Base-by-base conservation (phyloP, 83 land plant species). In the Diphasiastrum complanatum region DNA sequence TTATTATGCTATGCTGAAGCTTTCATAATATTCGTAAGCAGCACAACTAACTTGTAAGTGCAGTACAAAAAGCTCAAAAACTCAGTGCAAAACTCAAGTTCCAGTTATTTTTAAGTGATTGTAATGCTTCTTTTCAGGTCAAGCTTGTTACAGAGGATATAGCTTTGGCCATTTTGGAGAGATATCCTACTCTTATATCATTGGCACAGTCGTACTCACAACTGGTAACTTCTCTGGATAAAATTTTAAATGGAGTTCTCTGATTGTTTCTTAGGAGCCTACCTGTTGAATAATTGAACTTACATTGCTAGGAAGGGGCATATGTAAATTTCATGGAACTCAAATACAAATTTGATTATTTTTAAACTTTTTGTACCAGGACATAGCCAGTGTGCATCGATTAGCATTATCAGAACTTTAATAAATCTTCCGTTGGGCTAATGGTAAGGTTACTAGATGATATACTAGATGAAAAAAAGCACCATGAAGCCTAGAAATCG, bases 111-210 rank as follows among this genome's bases (percentile, higher is more conserved):
- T 19, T 33, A n/a, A 16, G 5, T 6, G 31, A 18, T n/a, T 35
- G 46, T 57, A 41, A 19, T 10, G 35, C 34, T 52, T 22, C 26
- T 10, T 19, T 80, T 41, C 86, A 92, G 97, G 86, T 92, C 54
- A 83, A 83, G 45, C 81, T 79, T n/a, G 95, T 92, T 12, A 88
- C 97, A 33, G 97, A 92, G 67, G 87, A 85, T 26, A 60, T 88
- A 61, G 97, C 97, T n/a, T 50, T 83, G 47, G 75, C 88, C 40
- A 92, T 92, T 58, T 29, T 83, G 57, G 88, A 83, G 29, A 43
- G 75, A 61, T 88, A 92, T 65, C 97, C 97, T 14, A 85, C 97
- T 51, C 64, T 89, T 23, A 32, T 83, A 18, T 80, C 96, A 23
- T 79, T 92, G 28, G 95, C 77, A 18, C 70, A 52, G 46, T 95